A percentile compares a stretch with the other conserved stretches of the same genome.
phyloP scores from a whole-genome alignment of 2,329 filamentous ascomycete genomes.

The Aspergillus aculeatus region DNA sequence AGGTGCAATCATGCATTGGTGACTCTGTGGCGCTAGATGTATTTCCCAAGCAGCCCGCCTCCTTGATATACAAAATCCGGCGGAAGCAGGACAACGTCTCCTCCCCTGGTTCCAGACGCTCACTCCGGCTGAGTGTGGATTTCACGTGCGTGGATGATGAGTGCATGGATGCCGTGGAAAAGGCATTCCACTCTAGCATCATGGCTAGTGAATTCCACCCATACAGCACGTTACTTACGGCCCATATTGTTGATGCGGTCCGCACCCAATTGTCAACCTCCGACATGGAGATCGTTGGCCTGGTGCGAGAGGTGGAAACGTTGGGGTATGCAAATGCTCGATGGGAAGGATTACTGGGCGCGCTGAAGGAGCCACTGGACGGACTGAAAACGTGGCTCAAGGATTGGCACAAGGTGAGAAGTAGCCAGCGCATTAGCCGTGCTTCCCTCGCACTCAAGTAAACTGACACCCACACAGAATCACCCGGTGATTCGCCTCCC shows the following conservation, averaged over 20 bases:
- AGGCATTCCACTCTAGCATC: slow-evolving; percentile 49
- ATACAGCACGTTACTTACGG: slow-evolving; percentile 53
- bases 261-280: slow-evolving; percentile 47
- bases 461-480: slow-evolving; percentile 25
- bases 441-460: not conserved
- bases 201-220: slow-evolving; percentile 46
- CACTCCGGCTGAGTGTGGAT: slow-evolving; percentile 62
- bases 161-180: slow-evolving; percentile 53
- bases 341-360: slow-evolving; percentile 54
- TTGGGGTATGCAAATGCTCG: slow-evolving; percentile 52
- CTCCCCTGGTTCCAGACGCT: slow-evolving; percentile 28
- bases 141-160: slow-evolving; percentile 78
- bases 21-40: slow-evolving; percentile 55
- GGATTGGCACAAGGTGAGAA: slow-evolving; percentile 56
- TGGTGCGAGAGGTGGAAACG: slow-evolving; percentile 54
- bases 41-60: slow-evolving; percentile 78
- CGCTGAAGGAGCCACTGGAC: slow-evolving; percentile 47
- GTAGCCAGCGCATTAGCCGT: not conserved
- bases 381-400: slow-evolving; percentile 53
- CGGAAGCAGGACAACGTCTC: slow-evolving; percentile 20
- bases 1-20: slow-evolving; percentile 51
- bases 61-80: slow-evolving; percentile 74
- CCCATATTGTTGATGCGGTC: slow-evolving; percentile 50
- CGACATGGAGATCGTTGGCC: slow-evolving; percentile 54
- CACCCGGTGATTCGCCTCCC: slow-evolving; percentile 35